Conservation (phyloP, 23 red algal genomes). For the Gracilaria gracilis region DNA sequence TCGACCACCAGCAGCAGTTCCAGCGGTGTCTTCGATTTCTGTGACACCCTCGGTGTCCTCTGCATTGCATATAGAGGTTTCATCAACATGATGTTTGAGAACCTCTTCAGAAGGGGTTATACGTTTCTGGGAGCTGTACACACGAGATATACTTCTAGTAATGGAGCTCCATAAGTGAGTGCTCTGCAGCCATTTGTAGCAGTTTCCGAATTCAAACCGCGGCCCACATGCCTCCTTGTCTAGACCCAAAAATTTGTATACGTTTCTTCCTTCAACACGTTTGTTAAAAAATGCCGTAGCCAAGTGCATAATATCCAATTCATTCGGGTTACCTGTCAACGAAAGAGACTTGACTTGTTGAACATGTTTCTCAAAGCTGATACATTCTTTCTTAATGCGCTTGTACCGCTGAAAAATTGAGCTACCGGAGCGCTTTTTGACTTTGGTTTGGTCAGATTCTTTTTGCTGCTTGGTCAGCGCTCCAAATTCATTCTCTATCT, state of each 20-base stretch:
- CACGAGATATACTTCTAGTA: neutral
- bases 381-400: neutral
- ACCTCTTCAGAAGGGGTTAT: neutral
- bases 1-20: neutral
- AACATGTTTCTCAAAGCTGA: neutral
- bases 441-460: neutral
- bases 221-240: neutral
- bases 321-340: neutral
- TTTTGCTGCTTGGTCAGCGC: neutral
- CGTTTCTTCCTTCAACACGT: neutral
- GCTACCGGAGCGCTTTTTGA: neutral
- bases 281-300: neutral
- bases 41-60: neutral
- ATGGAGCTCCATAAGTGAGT: neutral
- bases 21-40: neutral
- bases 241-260: neutral
- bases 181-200: neutral
- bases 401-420: constrained; percentile 38
- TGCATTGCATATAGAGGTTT: neutral
- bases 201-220: neutral
- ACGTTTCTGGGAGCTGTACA: neutral
- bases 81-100: neutral
- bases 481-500: neutral
- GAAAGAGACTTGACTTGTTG: neutral
- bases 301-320: neutral